Percentiles rank a stretch among this genome's conserved stretches.
Evolutionary conservation across 1,284 basidiomycete species (phyloP).

Genomic region (Ceratobasidium sp.): DNA sequence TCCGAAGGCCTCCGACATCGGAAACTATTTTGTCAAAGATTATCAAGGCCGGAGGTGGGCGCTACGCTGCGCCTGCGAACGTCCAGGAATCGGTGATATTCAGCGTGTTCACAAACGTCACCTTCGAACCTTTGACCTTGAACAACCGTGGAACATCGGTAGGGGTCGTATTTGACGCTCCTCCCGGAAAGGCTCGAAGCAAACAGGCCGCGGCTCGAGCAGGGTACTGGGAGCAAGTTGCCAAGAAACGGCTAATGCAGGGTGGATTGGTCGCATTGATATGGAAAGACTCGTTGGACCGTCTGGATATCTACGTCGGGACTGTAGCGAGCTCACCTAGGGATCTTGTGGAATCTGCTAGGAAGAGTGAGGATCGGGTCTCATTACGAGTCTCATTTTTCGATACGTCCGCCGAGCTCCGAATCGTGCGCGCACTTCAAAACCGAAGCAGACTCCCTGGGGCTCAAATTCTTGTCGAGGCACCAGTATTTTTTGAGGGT

Average conservation of each 20-base stretch:
- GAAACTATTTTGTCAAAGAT: constrained; percentile 47
- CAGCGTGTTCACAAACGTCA: constrained; percentile 68
- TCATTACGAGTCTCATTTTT: constrained; percentile 67
- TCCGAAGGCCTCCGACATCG: constrained; percentile 53
- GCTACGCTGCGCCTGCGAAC: constrained; percentile 54
- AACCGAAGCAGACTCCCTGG: constrained; percentile 43
- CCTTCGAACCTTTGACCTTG: constrained; percentile 61
- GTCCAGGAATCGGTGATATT: constrained; percentile 65
- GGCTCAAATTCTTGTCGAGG: constrained; percentile 65
- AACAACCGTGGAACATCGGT: constrained; percentile 64
- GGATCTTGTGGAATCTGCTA: constrained; percentile 62
- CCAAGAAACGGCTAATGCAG: constrained; percentile 66
- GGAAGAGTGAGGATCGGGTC: constrained; percentile 54
- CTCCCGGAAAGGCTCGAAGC: constrained; percentile 61
- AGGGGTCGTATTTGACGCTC: constrained; percentile 63
- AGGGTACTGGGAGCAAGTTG: constrained; percentile 68
- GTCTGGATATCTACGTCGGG: constrained; percentile 65
- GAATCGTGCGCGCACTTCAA: constrained; percentile 61
- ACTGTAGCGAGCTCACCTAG: constrained; percentile 60
- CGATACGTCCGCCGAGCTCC: constrained; percentile 63
- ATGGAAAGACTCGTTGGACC: constrained; percentile 53
- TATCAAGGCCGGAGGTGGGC: constrained; percentile 50
- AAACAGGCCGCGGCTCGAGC: constrained; percentile 51
- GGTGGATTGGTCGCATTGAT: constrained; percentile 71
- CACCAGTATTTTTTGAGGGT: constrained; percentile 70